A percentile compares a stretch with the other conserved stretches of the same genome.
These are phyloP conservation scores for Scytalidium lignicola DNA, from an alignment of 2,329 filamentous ascomycete genomes.

Conservation along the genomic window DNA sequence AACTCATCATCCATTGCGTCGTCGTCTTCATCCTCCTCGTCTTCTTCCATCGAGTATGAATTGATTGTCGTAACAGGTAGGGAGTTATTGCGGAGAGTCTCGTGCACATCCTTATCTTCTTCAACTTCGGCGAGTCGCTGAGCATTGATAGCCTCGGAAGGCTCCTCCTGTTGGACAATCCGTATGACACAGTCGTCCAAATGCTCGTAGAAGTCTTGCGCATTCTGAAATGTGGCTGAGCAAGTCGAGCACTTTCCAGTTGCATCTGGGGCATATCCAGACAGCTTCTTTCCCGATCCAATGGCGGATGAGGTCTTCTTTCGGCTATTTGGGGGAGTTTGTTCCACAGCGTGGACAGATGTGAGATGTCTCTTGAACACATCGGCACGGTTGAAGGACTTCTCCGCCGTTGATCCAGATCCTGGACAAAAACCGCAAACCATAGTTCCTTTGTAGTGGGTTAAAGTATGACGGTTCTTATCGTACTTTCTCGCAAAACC, in stretches of 20 bases:
- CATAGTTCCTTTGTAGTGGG: constrained; percentile 98
- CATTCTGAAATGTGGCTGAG: constrained; percentile 73
- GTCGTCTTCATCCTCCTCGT: constrained; percentile 49
- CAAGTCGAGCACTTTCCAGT: constrained; percentile 91
- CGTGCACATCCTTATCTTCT: constrained; percentile 56
- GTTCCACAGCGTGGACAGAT: constrained; percentile 88
- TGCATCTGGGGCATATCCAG: constrained; percentile 68
- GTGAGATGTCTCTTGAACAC: constrained; percentile 96
- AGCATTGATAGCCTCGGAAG: constrained; percentile 63
- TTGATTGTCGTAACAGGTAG: constrained; percentile 34
- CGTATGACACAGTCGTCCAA: constrained; percentile 71
- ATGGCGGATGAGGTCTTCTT: constrained; percentile 50
- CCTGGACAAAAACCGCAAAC: constrained; percentile 94
- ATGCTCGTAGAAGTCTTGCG: constrained; percentile 97
- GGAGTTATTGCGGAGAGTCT: constrained; percentile 59
- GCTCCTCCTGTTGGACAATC: constrained; percentile 68
- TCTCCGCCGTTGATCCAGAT: constrained; percentile 80
- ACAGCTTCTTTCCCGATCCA: constrained; percentile 47
- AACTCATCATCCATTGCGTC: constrained; percentile 54
- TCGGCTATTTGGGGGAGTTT: constrained; percentile 84
- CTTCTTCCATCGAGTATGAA: constrained; percentile 37
- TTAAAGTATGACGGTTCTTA: constrained; percentile 93
- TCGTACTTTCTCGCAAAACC: constrained; percentile 97
- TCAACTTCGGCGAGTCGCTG: constrained; percentile 61
- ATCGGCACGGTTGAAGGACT: constrained; percentile 93